phyloP scores from a whole-genome alignment of 768 basidiomycete species.

The Trametes cinnabarina region DNA sequence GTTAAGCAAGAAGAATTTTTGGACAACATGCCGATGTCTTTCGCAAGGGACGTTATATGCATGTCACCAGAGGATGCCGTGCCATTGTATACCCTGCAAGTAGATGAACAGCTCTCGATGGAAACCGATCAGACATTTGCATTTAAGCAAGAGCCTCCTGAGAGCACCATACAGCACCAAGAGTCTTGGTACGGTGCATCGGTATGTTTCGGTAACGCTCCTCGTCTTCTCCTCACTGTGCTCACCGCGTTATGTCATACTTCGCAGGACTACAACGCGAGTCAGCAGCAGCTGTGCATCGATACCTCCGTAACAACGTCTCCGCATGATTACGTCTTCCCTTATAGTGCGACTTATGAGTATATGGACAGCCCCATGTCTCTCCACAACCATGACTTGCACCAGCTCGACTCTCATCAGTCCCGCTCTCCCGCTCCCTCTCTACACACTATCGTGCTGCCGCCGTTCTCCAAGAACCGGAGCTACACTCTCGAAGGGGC shows the following conservation, averaged over 20 bases:
- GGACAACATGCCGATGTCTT: background rate
- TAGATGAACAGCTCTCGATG: background rate
- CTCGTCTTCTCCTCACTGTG: too few species aligned
- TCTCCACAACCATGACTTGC: background rate
- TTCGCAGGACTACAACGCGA: background rate
- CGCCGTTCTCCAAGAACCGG: slow-evolving; percentile 1
- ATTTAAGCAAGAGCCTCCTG: background rate
- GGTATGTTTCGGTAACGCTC: background rate
- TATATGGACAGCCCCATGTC: background rate
- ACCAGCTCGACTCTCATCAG: background rate
- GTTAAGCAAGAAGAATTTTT: background rate
- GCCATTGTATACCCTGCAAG: background rate
- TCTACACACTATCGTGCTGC: background rate
- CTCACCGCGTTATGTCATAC: too few species aligned
- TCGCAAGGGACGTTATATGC: background rate
- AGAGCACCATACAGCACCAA: background rate
- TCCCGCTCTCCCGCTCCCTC: background rate
- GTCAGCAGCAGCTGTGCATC: background rate
- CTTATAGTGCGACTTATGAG: background rate
- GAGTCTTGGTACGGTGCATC: background rate
- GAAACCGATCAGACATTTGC: background rate
- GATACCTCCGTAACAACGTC: background rate
- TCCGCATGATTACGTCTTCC: background rate
- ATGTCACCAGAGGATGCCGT: background rate
- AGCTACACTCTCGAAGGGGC: slow-evolving; percentile 24